These are phyloP conservation scores for Thielaviopsis populi DNA, from an alignment of 2,329 filamentous ascomycete species.

Conservation along the genomic window DNA sequence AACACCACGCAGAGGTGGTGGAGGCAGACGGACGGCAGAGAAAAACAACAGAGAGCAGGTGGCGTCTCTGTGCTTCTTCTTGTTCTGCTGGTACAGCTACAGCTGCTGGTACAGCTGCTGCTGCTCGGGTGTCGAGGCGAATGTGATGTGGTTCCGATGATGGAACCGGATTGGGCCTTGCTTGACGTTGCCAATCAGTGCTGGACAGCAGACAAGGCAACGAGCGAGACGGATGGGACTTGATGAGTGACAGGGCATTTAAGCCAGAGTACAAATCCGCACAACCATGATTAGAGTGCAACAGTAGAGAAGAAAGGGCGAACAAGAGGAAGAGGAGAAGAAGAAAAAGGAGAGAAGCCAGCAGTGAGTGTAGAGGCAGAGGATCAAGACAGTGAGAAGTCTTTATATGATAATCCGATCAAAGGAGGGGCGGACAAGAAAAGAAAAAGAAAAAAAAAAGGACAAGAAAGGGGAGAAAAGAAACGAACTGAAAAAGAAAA, in stretches of 20 bases:
- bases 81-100: too few species aligned
- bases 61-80: too few species aligned
- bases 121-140: too few species aligned
- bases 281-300: constrained; percentile 3
- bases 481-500: neutral
- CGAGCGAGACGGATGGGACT: neutral
- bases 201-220: neutral
- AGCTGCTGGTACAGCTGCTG: too few species aligned
- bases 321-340: neutral
- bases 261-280: neutral
- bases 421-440: neutral
- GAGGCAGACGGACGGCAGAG: neutral
- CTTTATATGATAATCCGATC: neutral
- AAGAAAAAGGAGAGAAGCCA: constrained; percentile 5
- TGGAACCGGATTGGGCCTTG: too few species aligned
- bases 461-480: constrained; percentile 1
- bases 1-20: neutral
- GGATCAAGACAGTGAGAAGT: neutral
- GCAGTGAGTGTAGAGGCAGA: neutral
- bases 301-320: neutral
- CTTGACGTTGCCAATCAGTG: neutral
- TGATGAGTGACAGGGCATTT: neutral
- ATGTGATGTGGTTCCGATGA: too few species aligned
- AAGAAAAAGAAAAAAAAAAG: constrained; percentile 1
- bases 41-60: neutral